These are phyloP conservation scores for Brassica rapa DNA, from an alignment of 345 rosid genomes.

Conservation along the genomic window DNA sequence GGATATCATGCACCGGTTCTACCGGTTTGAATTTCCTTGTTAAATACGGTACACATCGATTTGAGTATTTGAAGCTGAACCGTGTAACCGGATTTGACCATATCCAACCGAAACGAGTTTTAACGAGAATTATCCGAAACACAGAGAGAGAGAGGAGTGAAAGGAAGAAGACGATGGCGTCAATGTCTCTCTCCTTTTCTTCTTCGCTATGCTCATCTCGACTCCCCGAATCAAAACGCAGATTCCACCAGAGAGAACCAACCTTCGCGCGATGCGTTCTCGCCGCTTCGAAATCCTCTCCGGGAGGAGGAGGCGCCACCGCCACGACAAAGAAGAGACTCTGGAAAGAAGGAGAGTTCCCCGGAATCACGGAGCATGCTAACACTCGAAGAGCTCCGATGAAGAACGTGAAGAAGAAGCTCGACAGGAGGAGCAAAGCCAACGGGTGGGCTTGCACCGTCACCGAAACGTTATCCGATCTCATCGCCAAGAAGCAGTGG, in stretches of 20 bases:
- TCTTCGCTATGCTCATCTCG: slow-evolving; percentile 54
- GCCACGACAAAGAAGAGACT: slow-evolving; percentile 50
- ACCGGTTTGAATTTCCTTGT: background rate
- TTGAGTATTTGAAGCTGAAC: background rate
- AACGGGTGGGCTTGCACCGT: slow-evolving; percentile 83
- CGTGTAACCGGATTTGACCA: slow-evolving; percentile 15
- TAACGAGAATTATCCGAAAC: slow-evolving; percentile 25
- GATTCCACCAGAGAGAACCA: slow-evolving; percentile 7
- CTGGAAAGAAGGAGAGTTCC: slow-evolving; percentile 83
- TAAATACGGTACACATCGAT: background rate
- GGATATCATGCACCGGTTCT: background rate
- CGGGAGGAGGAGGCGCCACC: slow-evolving; percentile 15
- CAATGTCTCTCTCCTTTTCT: slow-evolving; percentile 60
- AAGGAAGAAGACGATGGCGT: slow-evolving; percentile 38
- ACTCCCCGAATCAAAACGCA: slow-evolving; percentile 28
- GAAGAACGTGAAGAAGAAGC: slow-evolving; percentile 73
- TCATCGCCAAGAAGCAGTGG: slow-evolving; percentile 79
- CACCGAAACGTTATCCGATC: slow-evolving; percentile 75
- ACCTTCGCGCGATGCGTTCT: slow-evolving; percentile 38
- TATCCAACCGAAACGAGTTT: slow-evolving; percentile 24
- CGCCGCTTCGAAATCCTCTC: slow-evolving; percentile 41
- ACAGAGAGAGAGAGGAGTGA: slow-evolving; percentile 21
- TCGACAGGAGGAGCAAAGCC: slow-evolving; percentile 61
- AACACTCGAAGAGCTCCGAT: slow-evolving; percentile 52
- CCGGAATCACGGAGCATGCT: slow-evolving; percentile 54